A percentile compares a stretch with the other conserved stretches of the same genome.
These are phyloP conservation scores for Hyphopichia buzzinii DNA, from an alignment of 1,139 yeast genomes.

Conservation along the genomic window DNA sequence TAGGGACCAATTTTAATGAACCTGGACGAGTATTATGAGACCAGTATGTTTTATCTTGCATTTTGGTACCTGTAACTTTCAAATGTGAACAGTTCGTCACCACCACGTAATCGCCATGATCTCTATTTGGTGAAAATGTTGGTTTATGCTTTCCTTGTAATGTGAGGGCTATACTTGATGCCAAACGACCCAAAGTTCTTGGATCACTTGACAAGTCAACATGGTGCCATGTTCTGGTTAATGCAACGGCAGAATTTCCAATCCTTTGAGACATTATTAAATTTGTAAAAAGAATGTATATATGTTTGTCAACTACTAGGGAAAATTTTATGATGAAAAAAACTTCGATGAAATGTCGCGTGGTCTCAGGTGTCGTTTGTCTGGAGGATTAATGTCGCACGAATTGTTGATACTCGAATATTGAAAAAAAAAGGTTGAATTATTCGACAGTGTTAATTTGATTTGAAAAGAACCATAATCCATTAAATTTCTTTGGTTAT, in stretches of 20 bases:
- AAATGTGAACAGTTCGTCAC: slow-evolving; percentile 87
- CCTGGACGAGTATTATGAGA: slow-evolving; percentile 92
- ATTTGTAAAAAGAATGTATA: slow-evolving; percentile 4
- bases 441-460: too few relatives aligned
- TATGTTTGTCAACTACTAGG: not conserved
- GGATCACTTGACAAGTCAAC: slow-evolving; percentile 83
- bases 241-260: slow-evolving; percentile 67
- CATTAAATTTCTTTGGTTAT: too few relatives aligned
- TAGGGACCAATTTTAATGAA: slow-evolving; percentile 74
- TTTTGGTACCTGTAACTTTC: slow-evolving; percentile 78
- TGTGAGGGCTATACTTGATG: slow-evolving; percentile 81
- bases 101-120: slow-evolving; percentile 95
- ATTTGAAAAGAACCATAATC: too few relatives aligned
- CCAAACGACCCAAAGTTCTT: slow-evolving; percentile 89
- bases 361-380: not conserved
- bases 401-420: not conserved
- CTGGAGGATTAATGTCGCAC: not conserved
- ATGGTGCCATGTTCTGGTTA: slow-evolving; percentile 93
- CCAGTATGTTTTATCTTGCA: slow-evolving; percentile 84
- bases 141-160: slow-evolving; percentile 98
- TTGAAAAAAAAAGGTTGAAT: not conserved
- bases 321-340: slow-evolving; percentile 3
- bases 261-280: slow-evolving; percentile 54
- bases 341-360: slow-evolving; percentile 2
- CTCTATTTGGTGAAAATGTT: slow-evolving; percentile 67